A percentile compares a stretch with the other conserved stretches of the same genome.
These are phyloP conservation scores for Vanderwaltozyma verrucispora DNA, from an alignment of 805 yeast genomes.

Conservation along the genomic window DNA sequence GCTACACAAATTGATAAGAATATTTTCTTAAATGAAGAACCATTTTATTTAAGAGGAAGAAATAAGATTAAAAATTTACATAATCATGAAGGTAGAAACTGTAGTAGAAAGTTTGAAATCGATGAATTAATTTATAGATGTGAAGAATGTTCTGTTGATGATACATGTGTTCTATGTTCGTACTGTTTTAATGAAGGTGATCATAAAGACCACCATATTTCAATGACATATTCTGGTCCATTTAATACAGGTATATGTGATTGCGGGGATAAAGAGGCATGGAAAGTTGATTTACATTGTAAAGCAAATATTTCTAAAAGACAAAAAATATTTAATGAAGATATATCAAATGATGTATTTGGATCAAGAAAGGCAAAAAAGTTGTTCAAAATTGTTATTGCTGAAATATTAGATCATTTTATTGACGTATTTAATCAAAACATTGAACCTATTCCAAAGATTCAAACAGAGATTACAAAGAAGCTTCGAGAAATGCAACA, in stretches of 20 bases:
- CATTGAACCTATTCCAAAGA: conserved; percentile 24
- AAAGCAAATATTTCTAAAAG: conserved; percentile 14
- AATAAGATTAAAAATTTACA: conserved; percentile 5
- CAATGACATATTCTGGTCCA: conserved; percentile 42
- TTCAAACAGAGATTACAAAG: conserved; percentile 21
- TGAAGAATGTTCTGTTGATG: conserved; percentile 64
- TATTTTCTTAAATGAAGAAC: background rate
- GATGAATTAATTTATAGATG: conserved; percentile 67
- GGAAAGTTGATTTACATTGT: conserved; percentile 44
- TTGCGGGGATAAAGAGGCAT: conserved; percentile 62
- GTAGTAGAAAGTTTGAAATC: conserved; percentile 49
- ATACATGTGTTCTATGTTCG: conserved; percentile 66
- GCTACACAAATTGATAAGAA: background rate
- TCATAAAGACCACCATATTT: conserved; percentile 56
- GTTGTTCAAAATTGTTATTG: conserved; percentile 21
- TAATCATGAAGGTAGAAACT: conserved; percentile 48
- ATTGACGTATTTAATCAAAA: conserved; percentile 32
- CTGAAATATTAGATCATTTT: conserved; percentile 31
- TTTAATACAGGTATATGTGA: conserved; percentile 52
- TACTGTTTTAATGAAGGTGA: conserved; percentile 61
- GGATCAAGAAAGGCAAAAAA: conserved; percentile 6
- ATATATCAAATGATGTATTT: conserved; percentile 30
- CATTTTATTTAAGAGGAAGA: background rate
- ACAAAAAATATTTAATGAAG: background rate
- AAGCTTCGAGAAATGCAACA: conserved; percentile 22